Percentiles rank a stretch among this genome's conserved stretches.
Conservation (phyloP, 345 rosid species). For the Murraya paniculata region DNA sequence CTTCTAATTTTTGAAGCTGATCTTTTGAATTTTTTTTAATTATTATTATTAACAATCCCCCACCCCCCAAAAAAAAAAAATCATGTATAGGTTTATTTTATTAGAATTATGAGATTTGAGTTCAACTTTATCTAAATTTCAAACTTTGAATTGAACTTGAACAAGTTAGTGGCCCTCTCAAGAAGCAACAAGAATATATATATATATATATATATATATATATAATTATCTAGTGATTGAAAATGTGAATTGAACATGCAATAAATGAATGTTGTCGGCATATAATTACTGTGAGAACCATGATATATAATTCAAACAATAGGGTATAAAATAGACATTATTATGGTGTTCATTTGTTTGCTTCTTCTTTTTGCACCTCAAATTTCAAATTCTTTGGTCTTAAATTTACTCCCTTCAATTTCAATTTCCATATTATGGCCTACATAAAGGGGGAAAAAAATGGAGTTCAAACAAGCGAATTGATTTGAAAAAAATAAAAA, state of each 20-base stretch:
- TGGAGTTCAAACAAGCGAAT: too few relatives aligned
- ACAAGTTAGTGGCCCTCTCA: not conserved
- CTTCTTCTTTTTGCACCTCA: not conserved
- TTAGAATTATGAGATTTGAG: not conserved
- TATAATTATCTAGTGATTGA: not conserved
- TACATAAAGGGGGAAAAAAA: not conserved
- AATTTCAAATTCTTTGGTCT: not conserved
- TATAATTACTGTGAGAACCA: too few relatives aligned
- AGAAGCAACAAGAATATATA: not conserved
- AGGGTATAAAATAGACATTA: too few relatives aligned
- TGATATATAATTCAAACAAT: too few relatives aligned
- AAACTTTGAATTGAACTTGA: not conserved
- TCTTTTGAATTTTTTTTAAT: not conserved
- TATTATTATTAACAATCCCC: too few relatives aligned
- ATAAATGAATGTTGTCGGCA: too few relatives aligned
- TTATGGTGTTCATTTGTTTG: constrained; percentile 5
- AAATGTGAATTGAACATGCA: not conserved
- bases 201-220: not conserved
- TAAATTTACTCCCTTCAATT: not conserved
- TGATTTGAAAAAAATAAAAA: not conserved
- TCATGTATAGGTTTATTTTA: not conserved
- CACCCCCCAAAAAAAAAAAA: too few relatives aligned
- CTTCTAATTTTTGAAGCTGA: not conserved
- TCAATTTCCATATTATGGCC: too few relatives aligned
- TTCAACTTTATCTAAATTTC: constrained; percentile 2